Evolutionary conservation across 331 rosid species (phyloP).

Genomic region (Stylosanthes scabra): DNA sequence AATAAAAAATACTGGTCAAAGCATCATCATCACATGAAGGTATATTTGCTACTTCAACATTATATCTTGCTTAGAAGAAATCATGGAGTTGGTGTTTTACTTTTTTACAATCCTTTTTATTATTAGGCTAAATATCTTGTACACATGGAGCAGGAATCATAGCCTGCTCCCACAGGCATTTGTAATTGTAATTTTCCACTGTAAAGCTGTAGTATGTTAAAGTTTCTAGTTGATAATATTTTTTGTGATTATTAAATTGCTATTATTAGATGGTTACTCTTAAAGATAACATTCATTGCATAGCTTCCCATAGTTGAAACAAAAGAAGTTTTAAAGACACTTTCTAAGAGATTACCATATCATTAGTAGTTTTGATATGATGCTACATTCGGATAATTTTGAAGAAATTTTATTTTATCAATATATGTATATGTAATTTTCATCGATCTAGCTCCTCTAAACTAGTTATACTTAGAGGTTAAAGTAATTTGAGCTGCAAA

Average conservation of each 20-base stretch:
- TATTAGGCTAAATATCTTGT: conserved; percentile 22
- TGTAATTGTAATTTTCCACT: conserved; percentile 43
- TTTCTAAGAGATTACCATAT: no score
- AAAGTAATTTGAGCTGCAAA: no score
- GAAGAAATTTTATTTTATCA: no score
- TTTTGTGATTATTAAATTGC: conserved; percentile 16
- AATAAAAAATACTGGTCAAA: conserved; percentile 40
- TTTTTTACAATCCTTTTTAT: not conserved
- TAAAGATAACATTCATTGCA: not conserved
- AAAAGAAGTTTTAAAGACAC: no score
- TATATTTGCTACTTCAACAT: conserved; percentile 35
- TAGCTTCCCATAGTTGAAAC: no score
- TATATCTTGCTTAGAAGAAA: conserved; percentile 35
- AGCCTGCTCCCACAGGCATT: conserved; percentile 38
- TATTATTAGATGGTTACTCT: conserved; percentile 43
- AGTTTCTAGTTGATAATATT: conserved; percentile 49
- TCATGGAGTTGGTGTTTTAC: conserved; percentile 23
- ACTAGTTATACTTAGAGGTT: no score
- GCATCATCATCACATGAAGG: conserved; percentile 16
- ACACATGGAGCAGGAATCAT: conserved; percentile 40
- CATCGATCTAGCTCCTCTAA: no score
- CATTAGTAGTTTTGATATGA: no score
- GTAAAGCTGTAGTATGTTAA: conserved; percentile 63
- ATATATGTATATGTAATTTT: no score
- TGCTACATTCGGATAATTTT: no score